These are phyloP conservation scores for Hypholoma sublateritium DNA, from an alignment of 768 basidiomycete species.

Conservation along the genomic window DNA sequence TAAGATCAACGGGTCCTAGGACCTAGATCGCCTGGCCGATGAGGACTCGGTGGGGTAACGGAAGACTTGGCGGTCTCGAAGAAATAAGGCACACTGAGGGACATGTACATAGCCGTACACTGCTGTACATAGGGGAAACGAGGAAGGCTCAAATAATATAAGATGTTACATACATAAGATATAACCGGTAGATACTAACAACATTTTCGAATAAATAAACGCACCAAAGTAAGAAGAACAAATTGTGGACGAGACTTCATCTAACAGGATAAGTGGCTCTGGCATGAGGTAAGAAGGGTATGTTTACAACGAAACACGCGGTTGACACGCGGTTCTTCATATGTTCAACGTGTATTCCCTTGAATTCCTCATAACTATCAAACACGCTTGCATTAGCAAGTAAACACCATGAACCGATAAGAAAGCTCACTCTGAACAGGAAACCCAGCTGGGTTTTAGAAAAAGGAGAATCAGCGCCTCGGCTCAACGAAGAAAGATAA, in stretches of 20 bases:
- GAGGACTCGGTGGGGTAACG: too few relatives aligned
- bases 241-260: too few relatives aligned
- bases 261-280: neutral
- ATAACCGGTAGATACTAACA: too few relatives aligned
- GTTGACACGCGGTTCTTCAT: neutral
- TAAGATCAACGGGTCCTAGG: slow-evolving; percentile 1
- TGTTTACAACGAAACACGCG: neutral
- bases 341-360: too few relatives aligned
- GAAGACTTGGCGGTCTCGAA: too few relatives aligned
- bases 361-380: neutral
- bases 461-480: slow-evolving; percentile 11
- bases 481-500: neutral
- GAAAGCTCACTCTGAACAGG: slow-evolving; percentile 51
- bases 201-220: too few relatives aligned
- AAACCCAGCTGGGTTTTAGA: slow-evolving; percentile 44
- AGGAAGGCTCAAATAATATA: too few relatives aligned
- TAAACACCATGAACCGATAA: neutral
- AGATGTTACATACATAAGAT: too few relatives aligned
- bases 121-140: too few relatives aligned
- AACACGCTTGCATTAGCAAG: neutral
- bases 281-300: neutral
- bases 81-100: too few relatives aligned
- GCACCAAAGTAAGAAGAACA: too few relatives aligned
- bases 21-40: neutral
- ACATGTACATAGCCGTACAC: too few relatives aligned